A percentile compares a stretch with the other conserved stretches of the same genome.
phyloP scores from a whole-genome alignment of 768 basidiomycete species.

The Pulveroboletus frians region DNA sequence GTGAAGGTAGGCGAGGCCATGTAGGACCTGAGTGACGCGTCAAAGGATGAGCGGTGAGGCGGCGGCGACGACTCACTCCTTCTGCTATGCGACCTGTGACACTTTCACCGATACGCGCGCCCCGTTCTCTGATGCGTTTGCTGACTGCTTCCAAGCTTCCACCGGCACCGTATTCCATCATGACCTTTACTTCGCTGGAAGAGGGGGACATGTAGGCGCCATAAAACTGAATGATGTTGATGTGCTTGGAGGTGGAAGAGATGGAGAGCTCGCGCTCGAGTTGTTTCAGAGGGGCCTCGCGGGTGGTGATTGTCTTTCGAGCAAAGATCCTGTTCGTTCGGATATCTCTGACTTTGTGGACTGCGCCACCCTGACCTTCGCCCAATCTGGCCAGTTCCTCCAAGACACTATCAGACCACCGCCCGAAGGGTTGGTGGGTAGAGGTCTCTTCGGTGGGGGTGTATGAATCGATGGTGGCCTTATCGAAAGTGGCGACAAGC shows the following conservation, averaged over 20 bases:
- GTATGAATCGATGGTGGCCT: constrained; percentile 28
- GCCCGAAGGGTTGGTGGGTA: constrained; percentile 21
- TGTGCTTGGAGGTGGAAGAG: constrained; percentile 75
- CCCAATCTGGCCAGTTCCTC: constrained; percentile 78
- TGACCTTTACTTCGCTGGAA: constrained; percentile 88
- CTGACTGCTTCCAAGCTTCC: constrained; percentile 88
- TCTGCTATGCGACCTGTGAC: constrained; percentile 91
- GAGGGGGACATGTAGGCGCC: constrained; percentile 88
- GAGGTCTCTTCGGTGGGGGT: constrained; percentile 35
- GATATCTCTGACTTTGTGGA: constrained; percentile 86
- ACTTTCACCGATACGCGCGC: constrained; percentile 77
- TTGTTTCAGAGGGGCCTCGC: constrained; percentile 88
- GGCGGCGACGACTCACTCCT: constrained; percentile 54
- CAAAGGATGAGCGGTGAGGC: background rate
- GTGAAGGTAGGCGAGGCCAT: constrained; percentile 93
- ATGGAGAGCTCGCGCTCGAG: constrained; percentile 89
- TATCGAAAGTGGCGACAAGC: constrained; percentile 30
- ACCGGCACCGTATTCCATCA: constrained; percentile 89
- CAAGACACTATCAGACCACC: constrained; percentile 67
- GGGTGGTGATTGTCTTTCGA: constrained; percentile 89
- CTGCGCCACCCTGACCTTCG: constrained; percentile 94
- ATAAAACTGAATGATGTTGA: constrained; percentile 87
- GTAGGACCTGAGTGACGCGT: constrained; percentile 54
- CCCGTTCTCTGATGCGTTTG: constrained; percentile 72
- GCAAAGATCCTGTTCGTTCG: constrained; percentile 81